Evolutionary conservation across 441 rosid species (phyloP).

Genomic region (Adansonia grandidieri): DNA sequence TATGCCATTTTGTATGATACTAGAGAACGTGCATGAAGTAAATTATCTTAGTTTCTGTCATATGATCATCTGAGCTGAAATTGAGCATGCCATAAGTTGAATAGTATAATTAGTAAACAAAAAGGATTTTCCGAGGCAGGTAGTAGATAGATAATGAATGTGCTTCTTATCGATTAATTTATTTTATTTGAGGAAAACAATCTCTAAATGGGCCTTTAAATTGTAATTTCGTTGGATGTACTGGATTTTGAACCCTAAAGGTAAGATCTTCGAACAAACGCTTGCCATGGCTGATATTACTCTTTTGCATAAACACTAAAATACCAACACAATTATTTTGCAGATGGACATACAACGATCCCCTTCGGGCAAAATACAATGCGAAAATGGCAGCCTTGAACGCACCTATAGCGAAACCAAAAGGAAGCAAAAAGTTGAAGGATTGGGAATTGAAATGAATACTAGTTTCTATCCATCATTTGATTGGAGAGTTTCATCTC

Average conservation of each 20-base stretch:
- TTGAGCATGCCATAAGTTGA: neutral
- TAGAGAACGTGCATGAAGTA: neutral
- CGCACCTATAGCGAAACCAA: constrained; percentile 75
- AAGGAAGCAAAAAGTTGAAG: constrained; percentile 94
- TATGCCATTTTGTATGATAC: neutral
- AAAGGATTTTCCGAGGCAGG: neutral
- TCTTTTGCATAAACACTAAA: neutral
- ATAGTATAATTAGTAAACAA: neutral
- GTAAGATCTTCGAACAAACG: neutral
- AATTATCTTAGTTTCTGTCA: neutral
- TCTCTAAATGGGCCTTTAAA: neutral
- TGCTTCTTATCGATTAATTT: neutral
- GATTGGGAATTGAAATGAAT: constrained; percentile 60
- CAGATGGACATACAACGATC: constrained; percentile 85
- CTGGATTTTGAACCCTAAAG: neutral
- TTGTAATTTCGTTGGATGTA: neutral
- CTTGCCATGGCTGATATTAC: neutral
- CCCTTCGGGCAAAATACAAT: constrained; percentile 80
- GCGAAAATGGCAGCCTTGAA: constrained; percentile 91
- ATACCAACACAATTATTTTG: constrained; percentile 21
- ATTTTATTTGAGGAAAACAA: neutral
- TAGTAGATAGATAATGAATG: neutral
- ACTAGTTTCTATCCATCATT: neutral
- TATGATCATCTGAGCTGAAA: neutral
- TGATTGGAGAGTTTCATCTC: neutral